A percentile compares a stretch with the other conserved stretches of the same genome.
phyloP scores from a whole-genome alignment of 2,329 filamentous ascomycete species.

The Dactylellina parvicollis region DNA sequence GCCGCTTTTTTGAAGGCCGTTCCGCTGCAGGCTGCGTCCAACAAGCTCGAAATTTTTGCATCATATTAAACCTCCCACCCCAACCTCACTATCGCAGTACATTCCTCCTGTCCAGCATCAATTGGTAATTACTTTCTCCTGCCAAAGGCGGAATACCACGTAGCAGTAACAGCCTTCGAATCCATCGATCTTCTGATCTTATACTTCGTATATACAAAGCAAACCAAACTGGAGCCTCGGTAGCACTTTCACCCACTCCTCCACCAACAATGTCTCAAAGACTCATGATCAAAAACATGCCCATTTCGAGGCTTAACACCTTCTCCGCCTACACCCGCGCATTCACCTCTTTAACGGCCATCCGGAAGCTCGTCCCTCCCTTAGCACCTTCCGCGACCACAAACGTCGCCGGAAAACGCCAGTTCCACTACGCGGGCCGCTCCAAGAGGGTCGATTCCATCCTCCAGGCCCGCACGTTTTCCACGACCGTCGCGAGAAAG shows the following conservation, averaged over 20 bases:
- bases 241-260: conserved; percentile 14
- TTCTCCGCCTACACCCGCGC: conserved; percentile 53
- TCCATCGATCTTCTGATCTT: conserved; percentile 4
- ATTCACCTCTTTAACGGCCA: conserved; percentile 52
- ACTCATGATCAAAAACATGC: conserved; percentile 49
- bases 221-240: conserved; percentile 44
- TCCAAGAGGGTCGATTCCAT: conserved; percentile 43
- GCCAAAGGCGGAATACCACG: not conserved
- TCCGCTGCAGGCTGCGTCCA: conserved; percentile 1
- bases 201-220: too few relatives aligned
- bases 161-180: not conserved
- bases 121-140: conserved; percentile 23
- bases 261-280: conserved; percentile 48
- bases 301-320: conserved; percentile 54
- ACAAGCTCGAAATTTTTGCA: conserved; percentile 27
- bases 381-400: conserved; percentile 52
- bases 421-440: conserved; percentile 8
- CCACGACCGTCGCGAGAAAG: conserved; percentile 53
- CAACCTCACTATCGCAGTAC: conserved; percentile 4
- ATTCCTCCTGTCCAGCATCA: not conserved
- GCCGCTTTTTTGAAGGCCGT: conserved; percentile 35
- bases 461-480: conserved; percentile 54
- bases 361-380: conserved; percentile 49
- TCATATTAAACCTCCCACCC: conserved; percentile 34
- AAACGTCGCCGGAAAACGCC: conserved; percentile 50